These are phyloP conservation scores for barley (Hordeum vulgare) DNA, from an alignment of 176 grass and related monocot species.

Conservation along the genomic window MorexV3_pseudomolecules_assembly NC_058523.1:49212515-49213014, in stretches of 20 bases:
- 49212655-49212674: slow-evolving; percentile 83
- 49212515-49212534: slow-evolving; percentile 88
- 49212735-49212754: slow-evolving; percentile 82
- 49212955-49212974: neutral
- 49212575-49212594: slow-evolving; percentile 82
- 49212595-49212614: slow-evolving; percentile 97
- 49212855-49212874: neutral
- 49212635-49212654: slow-evolving; percentile 89
- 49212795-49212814: slow-evolving; percentile 87
- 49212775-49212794: slow-evolving; percentile 95
- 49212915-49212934: neutral
- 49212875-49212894: neutral
- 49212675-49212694: slow-evolving; percentile 83
- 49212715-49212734: slow-evolving; percentile 97
- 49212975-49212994: neutral
- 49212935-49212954: neutral
- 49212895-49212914: neutral
- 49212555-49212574: slow-evolving; percentile 99
- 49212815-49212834: neutral
- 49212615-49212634: slow-evolving; percentile 92
- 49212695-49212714: slow-evolving; percentile 91
- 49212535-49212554: slow-evolving; percentile 66
- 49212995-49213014: neutral
- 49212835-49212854: neutral
- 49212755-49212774: slow-evolving; percentile 91